phyloP scores from a whole-genome alignment of 805 yeast species.

The Candida dajiaensis region DNA sequence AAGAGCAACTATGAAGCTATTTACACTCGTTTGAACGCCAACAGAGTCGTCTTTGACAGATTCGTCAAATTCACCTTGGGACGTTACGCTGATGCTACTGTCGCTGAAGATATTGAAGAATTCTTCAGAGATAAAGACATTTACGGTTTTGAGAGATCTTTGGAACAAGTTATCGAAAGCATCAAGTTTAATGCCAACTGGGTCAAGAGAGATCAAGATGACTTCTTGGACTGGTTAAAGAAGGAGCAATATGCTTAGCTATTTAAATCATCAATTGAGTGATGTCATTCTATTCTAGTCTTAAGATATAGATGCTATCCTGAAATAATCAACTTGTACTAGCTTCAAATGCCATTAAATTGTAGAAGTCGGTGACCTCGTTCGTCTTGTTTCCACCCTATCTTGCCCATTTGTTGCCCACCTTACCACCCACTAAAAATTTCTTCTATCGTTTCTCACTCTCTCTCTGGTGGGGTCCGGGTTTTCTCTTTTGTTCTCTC shows the following conservation, averaged over 20 bases:
- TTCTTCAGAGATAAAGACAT: slow-evolving; percentile 48
- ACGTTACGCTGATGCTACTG: slow-evolving; percentile 50
- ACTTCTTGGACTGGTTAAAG: slow-evolving; percentile 43
- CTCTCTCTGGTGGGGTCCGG: too few species aligned
- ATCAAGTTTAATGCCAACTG: slow-evolving; percentile 50
- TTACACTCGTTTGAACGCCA: slow-evolving; percentile 63
- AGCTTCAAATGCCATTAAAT: too few species aligned
- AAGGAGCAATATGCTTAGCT: slow-evolving; percentile 4
- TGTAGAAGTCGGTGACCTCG: too few species aligned
- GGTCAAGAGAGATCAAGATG: slow-evolving; percentile 48
- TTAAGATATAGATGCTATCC: neutral
- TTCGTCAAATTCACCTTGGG: slow-evolving; percentile 60
- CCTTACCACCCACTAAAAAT: too few species aligned
- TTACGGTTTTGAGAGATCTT: slow-evolving; percentile 56
- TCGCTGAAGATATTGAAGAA: slow-evolving; percentile 40
- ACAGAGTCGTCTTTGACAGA: slow-evolving; percentile 69
- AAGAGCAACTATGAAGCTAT: slow-evolving; percentile 65
- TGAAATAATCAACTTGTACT: neutral
- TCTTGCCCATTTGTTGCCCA: too few species aligned
- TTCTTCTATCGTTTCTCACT: too few species aligned
- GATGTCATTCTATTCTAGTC: neutral
- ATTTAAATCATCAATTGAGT: neutral
- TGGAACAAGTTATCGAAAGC: slow-evolving; percentile 57
- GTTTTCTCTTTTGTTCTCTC: too few species aligned
- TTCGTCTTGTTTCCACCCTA: too few species aligned